Evolutionary conservation across 2,329 filamentous ascomycete species (phyloP).

Genomic region (Massarina eburnea): DNA sequence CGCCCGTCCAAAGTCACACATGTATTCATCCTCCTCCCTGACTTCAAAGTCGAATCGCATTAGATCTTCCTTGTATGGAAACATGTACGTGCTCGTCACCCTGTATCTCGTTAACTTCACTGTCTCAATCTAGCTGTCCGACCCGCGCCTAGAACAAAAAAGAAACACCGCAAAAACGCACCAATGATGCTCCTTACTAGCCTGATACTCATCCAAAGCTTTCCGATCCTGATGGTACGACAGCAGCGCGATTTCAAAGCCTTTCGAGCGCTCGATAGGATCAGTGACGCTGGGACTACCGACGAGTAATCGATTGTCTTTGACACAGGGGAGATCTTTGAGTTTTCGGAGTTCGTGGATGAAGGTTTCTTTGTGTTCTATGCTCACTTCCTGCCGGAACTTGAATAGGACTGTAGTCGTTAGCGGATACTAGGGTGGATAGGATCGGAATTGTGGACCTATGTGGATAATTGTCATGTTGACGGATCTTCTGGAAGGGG

Average conservation of each 20-base stretch:
- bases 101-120: constrained; percentile 39
- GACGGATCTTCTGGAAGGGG: no score
- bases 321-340: constrained; percentile 53
- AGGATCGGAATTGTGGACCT: no score
- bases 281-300: constrained; percentile 57
- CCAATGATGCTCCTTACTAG: constrained; percentile 56
- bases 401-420: constrained; percentile 29
- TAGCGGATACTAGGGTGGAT: no score
- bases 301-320: constrained; percentile 52
- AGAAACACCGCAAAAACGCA: constrained; percentile 20
- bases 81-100: constrained; percentile 55
- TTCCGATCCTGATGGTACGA: constrained; percentile 53
- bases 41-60: constrained; percentile 59
- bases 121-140: neutral
- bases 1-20: constrained; percentile 4
- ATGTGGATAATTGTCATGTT: no score
- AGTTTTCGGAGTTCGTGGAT: constrained; percentile 52
- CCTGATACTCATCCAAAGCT: constrained; percentile 56
- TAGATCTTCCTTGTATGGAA: constrained; percentile 57
- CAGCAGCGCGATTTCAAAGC: constrained; percentile 54
- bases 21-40: constrained; percentile 42
- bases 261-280: constrained; percentile 56
- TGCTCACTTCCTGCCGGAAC: constrained; percentile 25
- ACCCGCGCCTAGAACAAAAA: neutral
- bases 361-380: constrained; percentile 50